Base-by-base conservation (phyloP, 2,329 filamentous ascomycete genomes). In the Colletotrichum brevisporum region DNA sequence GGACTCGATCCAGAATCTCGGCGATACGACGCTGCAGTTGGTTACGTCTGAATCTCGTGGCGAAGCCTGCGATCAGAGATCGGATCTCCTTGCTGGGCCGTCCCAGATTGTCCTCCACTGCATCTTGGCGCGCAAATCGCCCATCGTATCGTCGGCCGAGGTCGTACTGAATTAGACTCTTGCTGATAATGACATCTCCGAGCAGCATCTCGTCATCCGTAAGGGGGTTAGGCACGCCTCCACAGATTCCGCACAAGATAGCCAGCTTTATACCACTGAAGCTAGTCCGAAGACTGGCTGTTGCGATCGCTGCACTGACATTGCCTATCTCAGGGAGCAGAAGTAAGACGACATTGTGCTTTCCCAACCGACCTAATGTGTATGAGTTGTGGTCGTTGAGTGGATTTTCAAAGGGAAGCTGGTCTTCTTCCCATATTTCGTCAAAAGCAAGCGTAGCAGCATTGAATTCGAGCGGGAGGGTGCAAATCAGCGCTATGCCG, bases 201-300 rank as follows among this genome's bases (percentile, higher is more conserved):
- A 82, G 68, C 0, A 78, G 31, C 0, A 75, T 60, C 39, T 76
- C 72, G 0, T 47, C 2, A 0, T 43, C 1, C 10, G 10, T 39
- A 0, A 26, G 4, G 0, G 36, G 54, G 0, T 41, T 27, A 1
- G 81, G 80, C 5, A 80, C 74, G 10, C 79, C 82, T 0, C 81
- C 83, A 52, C 82, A 84, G 3, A 84, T 75, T 0, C 83, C 83
- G 3, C 80, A 78, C 0, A 84, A 52, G 0, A 85, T 31, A 0
- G 70, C 78, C 0, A 84, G 70, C 24, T 73, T 76, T 4, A 85
- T 65, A 2, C 67, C 65, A 0, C 67, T 57, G 47, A 79, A 84
- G 52, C 80, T 84, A 1, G 69, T 72, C 0, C 75, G 75, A 13
- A 84, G 64, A 21, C 71, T 74, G 0, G 75, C 68, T 0, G 78